Base-by-base conservation (phyloP, 805 yeast species). In the Saturnispora hagleri region DNA sequence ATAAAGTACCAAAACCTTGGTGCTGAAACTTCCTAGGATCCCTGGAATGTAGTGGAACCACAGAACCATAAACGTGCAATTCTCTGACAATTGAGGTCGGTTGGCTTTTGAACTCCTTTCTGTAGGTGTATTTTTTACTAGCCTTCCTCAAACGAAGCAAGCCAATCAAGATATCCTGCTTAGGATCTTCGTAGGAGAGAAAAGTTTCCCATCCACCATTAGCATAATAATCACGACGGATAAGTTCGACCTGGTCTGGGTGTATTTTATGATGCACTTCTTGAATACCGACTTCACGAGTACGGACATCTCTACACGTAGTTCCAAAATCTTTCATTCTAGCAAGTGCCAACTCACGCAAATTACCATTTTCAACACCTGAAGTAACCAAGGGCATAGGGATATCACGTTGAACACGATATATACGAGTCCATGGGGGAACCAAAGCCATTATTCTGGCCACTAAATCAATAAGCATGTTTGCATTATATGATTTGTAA, bases 191-290 rank as follows among this genome's bases (percentile, higher is more conserved):
- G 67, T 93, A 93, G 15, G 95, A 82, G 55, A 93, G 71, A 67
- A 93, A 93, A 0, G 99, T 93, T 71, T 93, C 98, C 98, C 98
- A 93, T 20, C 97, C 97, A 24, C 96, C 98, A 63, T 93, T 93
- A 43, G 99, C 99, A 59, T 86, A 85, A 69, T 93, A 93, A 66
- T 93, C 99, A 65, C 99, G 80, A 66, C 99, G 80, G 51, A 93
- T 86, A 51, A 93, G 73, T 69, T 93, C 99, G 17, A 93, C 96
- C 68, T 93, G 98, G 64, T 93, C 98, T 0, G 99, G 99, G 45
- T 86, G 86, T 24, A 93, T 95, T 66, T 89, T 89, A 66, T 90
- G 96, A 67, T 93, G 99, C 3, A 93, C 98, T 64, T 93, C 99
- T 68, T 93, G 98, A 53, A 93, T 93, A 55, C 99, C 99, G 28